Percentiles rank a stretch among this genome's conserved stretches.
Evolutionary conservation across 2,329 filamentous ascomycete species (phyloP).

Genomic region (Aspergillus luchuensis): DNA sequence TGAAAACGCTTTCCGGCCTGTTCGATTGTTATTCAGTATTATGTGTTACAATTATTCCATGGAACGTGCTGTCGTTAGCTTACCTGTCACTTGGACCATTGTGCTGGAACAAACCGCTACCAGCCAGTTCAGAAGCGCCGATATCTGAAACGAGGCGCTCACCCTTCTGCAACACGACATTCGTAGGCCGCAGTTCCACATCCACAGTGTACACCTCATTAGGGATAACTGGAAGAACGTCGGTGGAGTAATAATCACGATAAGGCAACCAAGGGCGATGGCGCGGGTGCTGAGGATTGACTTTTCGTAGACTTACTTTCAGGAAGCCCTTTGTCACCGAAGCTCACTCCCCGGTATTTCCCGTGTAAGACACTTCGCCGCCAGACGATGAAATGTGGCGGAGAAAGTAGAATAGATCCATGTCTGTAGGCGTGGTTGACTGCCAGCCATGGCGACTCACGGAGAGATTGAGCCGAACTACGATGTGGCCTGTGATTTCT

Average conservation of each 20-base stretch:
- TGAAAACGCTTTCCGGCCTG: neutral
- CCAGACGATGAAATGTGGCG: conserved; percentile 50
- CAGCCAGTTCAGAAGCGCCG: too few species aligned
- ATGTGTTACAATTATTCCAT: too few species aligned
- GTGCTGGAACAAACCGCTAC: too few species aligned
- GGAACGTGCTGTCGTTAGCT: too few species aligned
- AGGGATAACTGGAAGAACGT: conserved; percentile 47
- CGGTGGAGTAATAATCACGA: conserved; percentile 45
- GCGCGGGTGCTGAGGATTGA: conserved; percentile 43
- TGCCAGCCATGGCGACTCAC: conserved; percentile 36
- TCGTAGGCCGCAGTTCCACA: conserved; percentile 41
- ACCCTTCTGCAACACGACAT: conserved; percentile 30
- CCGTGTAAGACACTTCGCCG: conserved; percentile 56
- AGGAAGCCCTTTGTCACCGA: conserved; percentile 57
- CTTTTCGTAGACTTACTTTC: conserved; percentile 51
- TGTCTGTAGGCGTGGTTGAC: conserved; percentile 44
- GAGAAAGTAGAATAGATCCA: conserved; percentile 57
- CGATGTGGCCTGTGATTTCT: conserved; percentile 68
- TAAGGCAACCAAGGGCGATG: conserved; percentile 49
- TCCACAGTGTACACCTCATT: conserved; percentile 52
- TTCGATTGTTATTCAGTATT: too few species aligned
- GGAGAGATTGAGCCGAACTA: conserved; percentile 64
- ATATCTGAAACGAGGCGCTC: conserved; percentile 18
- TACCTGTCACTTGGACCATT: too few species aligned
- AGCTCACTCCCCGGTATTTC: conserved; percentile 54